A percentile compares a stretch with the other conserved stretches of the same genome.
Evolutionary conservation across 805 yeast species (phyloP).

Genomic region (Sugiyamaella marilandica): DNA sequence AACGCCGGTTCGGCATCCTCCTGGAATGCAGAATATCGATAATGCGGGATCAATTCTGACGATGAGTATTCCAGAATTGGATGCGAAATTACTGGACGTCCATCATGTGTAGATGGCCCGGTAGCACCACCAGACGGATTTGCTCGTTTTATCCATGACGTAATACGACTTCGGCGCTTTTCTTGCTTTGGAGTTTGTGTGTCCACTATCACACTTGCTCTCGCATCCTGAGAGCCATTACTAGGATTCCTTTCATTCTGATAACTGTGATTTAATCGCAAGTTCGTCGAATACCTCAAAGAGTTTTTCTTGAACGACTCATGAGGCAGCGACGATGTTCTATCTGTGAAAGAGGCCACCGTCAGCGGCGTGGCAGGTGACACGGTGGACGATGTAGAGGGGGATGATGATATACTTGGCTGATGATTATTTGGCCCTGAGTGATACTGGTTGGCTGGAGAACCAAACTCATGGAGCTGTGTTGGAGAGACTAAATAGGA

Average conservation of each 20-base stretch:
- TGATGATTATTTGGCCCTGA: not conserved
- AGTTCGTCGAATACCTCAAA: not conserved
- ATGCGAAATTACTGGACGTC: slow-evolving; percentile 20
- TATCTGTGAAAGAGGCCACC: not conserved
- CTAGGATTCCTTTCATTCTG: not conserved
- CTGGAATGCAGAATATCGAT: not conserved
- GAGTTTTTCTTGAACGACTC: not conserved
- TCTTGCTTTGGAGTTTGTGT: not conserved
- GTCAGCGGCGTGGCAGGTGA: not conserved
- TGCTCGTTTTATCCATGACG: slow-evolving; percentile 11
- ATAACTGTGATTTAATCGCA: not conserved
- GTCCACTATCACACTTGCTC: not conserved
- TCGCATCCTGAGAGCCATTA: not conserved
- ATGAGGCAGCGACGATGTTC: not conserved
- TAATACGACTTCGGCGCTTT: slow-evolving; percentile 5
- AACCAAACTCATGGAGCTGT: not conserved
- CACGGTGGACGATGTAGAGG: not conserved
- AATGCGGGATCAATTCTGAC: slow-evolving; percentile 19
- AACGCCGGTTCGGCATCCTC: not conserved
- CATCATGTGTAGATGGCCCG: not conserved
- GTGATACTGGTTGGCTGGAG: not conserved
- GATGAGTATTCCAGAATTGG: slow-evolving; percentile 25
- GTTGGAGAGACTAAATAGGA: not conserved
- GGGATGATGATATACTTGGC: not conserved
- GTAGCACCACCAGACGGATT: not conserved